Percentiles rank a stretch among this genome's conserved stretches.
Conservation (phyloP, 139 green algal genomes). For the Chlorella ohadii region DNA sequence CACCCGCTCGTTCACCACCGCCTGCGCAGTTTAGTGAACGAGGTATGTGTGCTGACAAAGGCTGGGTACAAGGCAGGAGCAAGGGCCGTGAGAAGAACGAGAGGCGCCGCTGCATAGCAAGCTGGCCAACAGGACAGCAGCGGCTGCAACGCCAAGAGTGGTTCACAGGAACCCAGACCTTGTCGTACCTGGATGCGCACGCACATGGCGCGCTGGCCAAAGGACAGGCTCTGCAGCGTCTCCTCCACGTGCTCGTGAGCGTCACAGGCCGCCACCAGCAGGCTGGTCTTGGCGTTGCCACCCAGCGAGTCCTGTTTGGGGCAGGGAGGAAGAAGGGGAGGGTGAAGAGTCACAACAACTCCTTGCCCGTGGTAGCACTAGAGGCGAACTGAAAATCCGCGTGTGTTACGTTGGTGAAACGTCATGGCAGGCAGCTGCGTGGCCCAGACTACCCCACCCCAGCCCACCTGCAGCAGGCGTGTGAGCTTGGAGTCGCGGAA, state of each 20-base stretch:
- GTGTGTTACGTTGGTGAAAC: too few species aligned
- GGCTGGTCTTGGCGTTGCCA: slow-evolving; percentile 66
- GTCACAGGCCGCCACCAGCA: slow-evolving; percentile 70
- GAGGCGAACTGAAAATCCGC: too few species aligned
- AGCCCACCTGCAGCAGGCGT: slow-evolving; percentile 68
- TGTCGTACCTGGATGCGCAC: slow-evolving; percentile 67
- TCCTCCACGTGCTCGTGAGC: slow-evolving; percentile 78
- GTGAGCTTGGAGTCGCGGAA: slow-evolving; percentile 90
- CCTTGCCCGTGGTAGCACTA: too few species aligned
- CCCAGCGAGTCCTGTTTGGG: slow-evolving; percentile 56
- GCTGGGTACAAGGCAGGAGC: too few species aligned
- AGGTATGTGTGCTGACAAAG: neutral
- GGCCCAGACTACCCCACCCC: too few species aligned
- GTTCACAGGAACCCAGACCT: too few species aligned
- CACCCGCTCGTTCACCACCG: slow-evolving; percentile 74
- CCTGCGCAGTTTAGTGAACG: neutral
- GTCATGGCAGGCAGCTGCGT: neutral
- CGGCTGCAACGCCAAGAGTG: too few species aligned
- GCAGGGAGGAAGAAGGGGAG: too few species aligned
- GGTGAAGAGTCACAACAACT: too few species aligned
- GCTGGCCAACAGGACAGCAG: too few species aligned
- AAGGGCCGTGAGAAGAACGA: too few species aligned
- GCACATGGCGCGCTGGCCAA: slow-evolving; percentile 81
- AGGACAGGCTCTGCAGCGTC: slow-evolving; percentile 82
- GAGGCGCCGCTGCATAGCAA: too few species aligned